Percentiles rank a stretch among this genome's conserved stretches.
These are phyloP conservation scores for Zanthoxylum bungeanum DNA, from an alignment of 345 rosid genomes.

Conservation along the genomic window DNA sequence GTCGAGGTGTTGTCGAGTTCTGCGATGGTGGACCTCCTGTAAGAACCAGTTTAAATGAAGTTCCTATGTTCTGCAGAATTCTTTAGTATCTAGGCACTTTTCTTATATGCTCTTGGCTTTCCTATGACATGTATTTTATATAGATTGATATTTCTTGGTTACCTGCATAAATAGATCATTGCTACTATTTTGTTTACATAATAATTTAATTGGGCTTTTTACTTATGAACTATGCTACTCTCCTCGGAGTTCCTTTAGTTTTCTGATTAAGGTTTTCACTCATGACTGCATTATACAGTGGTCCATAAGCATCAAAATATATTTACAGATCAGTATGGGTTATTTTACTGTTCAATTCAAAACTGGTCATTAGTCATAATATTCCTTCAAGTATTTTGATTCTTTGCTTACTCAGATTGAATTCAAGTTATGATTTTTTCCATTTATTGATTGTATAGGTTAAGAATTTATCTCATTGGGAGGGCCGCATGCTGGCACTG, in stretches of 20 bases:
- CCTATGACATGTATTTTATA: background rate
- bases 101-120: background rate
- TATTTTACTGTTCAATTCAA: background rate
- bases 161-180: background rate
- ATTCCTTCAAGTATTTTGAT: background rate
- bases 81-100: background rate
- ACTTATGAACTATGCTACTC: background rate
- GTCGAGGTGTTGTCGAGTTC: constrained; percentile 78
- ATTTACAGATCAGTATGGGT: background rate
- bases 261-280: background rate
- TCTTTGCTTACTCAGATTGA: background rate
- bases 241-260: background rate
- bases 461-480: constrained; percentile 76
- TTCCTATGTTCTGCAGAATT: background rate
- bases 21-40: constrained; percentile 88
- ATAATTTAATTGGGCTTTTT: background rate
- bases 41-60: constrained; percentile 13
- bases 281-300: background rate
- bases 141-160: background rate
- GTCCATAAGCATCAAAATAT: background rate
- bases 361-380: background rate
- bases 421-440: background rate
- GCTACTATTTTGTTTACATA: background rate
- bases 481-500: constrained; percentile 97
- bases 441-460: constrained; percentile 43